A percentile compares a stretch with the other conserved stretches of the same genome.
Conservation (phyloP, 345 rosid genomes). For the Salix suchowensis region DNA sequence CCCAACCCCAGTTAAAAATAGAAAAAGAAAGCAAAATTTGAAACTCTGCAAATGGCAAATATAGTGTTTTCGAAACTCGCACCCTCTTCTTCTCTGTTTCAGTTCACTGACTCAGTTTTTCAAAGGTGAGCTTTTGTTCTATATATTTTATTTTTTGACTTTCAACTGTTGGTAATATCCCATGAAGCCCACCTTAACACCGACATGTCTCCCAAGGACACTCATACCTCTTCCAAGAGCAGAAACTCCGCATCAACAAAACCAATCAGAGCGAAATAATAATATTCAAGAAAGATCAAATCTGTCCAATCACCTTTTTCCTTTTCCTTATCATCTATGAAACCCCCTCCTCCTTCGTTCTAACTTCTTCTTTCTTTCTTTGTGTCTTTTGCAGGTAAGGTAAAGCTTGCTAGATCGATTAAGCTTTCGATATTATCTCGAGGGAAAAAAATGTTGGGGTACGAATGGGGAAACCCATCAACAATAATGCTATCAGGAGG, state of each 20-base stretch:
- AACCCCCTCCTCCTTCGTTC: not conserved
- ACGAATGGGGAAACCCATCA: slow-evolving; percentile 79
- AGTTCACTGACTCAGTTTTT: slow-evolving; percentile 4
- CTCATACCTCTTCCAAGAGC: slow-evolving; percentile 2
- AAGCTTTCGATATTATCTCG: not conserved
- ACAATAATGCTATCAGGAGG: slow-evolving; percentile 42
- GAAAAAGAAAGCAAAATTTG: slow-evolving; percentile 14
- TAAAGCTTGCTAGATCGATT: not conserved
- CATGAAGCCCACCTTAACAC: slow-evolving; percentile 38
- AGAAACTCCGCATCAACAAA: not conserved
- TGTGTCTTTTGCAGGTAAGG: not conserved
- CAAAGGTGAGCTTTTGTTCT: slow-evolving; percentile 11
- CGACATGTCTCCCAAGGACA: slow-evolving; percentile 50
- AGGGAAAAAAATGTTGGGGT: slow-evolving; percentile 60
- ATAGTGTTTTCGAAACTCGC: slow-evolving; percentile 37
- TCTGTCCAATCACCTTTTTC: not conserved
- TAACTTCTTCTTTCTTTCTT: not conserved
- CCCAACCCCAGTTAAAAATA: not conserved
- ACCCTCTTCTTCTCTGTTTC: not conserved
- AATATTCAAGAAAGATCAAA: not conserved
- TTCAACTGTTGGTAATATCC: not conserved
- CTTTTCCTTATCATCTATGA: not conserved
- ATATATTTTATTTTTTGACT: too few species aligned
- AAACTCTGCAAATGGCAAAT: slow-evolving; percentile 31
- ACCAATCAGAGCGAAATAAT: not conserved